These are phyloP conservation scores for Microdochium trichocladiopsis DNA, from an alignment of 2,329 filamentous ascomycete species.

Conservation along the genomic window DNA sequence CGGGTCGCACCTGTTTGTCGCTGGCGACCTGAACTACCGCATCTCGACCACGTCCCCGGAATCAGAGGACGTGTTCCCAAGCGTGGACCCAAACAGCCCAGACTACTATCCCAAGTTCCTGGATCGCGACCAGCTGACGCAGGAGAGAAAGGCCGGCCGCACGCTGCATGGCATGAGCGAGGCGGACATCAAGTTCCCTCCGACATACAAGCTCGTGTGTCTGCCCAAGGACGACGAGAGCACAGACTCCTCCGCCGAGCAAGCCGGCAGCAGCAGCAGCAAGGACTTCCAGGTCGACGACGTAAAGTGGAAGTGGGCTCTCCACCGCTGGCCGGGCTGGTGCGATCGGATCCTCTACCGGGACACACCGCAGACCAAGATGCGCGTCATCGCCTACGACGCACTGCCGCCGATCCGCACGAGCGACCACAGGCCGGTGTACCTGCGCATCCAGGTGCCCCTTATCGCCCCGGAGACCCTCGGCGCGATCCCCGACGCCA, in stretches of 20 bases:
- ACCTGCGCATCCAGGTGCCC: conserved; percentile 61
- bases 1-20: conserved; percentile 72
- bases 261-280: neutral
- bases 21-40: conserved; percentile 93
- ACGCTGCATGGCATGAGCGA: conserved; percentile 77
- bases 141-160: conserved; percentile 60
- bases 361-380: conserved; percentile 38
- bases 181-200: conserved; percentile 69
- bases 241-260: too few species aligned
- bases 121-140: conserved; percentile 68
- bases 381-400: conserved; percentile 60
- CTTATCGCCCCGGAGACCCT: conserved; percentile 38
- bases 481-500: conserved; percentile 16
- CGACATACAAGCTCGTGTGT: conserved; percentile 84
- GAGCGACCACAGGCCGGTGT: conserved; percentile 84
- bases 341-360: conserved; percentile 85
- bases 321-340: conserved; percentile 85
- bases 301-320: conserved; percentile 64
- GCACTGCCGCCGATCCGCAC: conserved; percentile 72
- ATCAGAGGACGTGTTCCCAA: conserved; percentile 56
- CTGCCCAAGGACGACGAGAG: conserved; percentile 25
- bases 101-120: conserved; percentile 63
- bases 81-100: conserved; percentile 43
- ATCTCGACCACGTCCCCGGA: conserved; percentile 62
- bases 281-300: conserved; percentile 13